Conservation (phyloP, 805 yeast genomes). For the Yarrowia divulgata region DNA sequence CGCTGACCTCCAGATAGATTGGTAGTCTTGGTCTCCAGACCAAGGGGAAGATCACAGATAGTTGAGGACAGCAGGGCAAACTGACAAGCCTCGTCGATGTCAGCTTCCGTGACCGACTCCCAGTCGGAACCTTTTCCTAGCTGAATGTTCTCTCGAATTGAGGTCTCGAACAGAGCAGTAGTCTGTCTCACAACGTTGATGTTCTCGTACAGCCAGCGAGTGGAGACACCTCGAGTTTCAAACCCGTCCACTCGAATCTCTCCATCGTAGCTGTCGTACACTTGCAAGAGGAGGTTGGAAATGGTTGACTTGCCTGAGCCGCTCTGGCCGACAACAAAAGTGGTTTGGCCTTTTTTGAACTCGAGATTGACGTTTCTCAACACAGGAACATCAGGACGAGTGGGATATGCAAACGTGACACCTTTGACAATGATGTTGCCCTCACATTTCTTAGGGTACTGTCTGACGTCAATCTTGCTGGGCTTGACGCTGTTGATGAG, state of each 20-base stretch:
- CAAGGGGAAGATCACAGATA: slow-evolving; percentile 59
- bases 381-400: slow-evolving; percentile 57
- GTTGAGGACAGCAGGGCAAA: slow-evolving; percentile 62
- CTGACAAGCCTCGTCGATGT: slow-evolving; percentile 56
- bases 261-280: slow-evolving; percentile 65
- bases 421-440: slow-evolving; percentile 19
- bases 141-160: slow-evolving; percentile 68
- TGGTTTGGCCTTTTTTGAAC: slow-evolving; percentile 57
- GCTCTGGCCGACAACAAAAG: slow-evolving; percentile 82
- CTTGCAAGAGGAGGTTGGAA: slow-evolving; percentile 64
- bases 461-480: not conserved
- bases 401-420: slow-evolving; percentile 64
- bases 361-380: slow-evolving; percentile 58
- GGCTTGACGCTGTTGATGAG: not conserved
- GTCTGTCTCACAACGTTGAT: slow-evolving; percentile 78
- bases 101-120: slow-evolving; percentile 45
- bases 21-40: slow-evolving; percentile 60
- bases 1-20: slow-evolving; percentile 88
- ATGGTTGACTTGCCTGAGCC: slow-evolving; percentile 95
- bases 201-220: slow-evolving; percentile 63
- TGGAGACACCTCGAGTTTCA: slow-evolving; percentile 55
- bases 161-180: slow-evolving; percentile 67
- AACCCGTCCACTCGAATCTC: slow-evolving; percentile 63
- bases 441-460: slow-evolving; percentile 1
- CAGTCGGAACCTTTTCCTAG: slow-evolving; percentile 54